Evolutionary conservation across 2,329 filamentous ascomycete genomes (phyloP), one percentile per base, ranked within the genome.

Genomic region (Neopestalotiopsis clavispora): DNA sequence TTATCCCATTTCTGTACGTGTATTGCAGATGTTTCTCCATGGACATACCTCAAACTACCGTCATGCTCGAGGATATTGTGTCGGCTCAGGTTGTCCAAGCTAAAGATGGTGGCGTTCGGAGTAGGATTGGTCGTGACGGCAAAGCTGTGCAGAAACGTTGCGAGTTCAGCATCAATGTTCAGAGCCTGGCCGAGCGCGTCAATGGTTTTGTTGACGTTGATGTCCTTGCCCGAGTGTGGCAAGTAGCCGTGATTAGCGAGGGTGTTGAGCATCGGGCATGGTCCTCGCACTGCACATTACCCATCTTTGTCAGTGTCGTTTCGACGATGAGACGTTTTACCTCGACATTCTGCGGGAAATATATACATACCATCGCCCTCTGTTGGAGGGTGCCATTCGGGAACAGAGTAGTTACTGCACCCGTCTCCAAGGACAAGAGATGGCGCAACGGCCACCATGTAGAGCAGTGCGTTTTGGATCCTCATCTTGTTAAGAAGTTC

Each of bases 181-280:
- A 67, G 23, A 34, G 38, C 52, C 20, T 52, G 12, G 64, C 32
- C 42, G 4, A 66, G 49, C 3, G 32, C 64, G 58, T 56, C n/a
- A 20, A 58, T 52, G 28, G 64, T 66, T 10, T 7, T 62, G 59
- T 62, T 62, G n/a, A 62, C 4, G 9, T 13, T 20, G n/a, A 66
- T 66, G 10, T 38, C 45, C 20, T 57, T 56, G 30, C 68, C 68
- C 52, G 65, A 40, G 63, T 65, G 69, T 3, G 69, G 69, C 4
- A 70, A 58, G 28, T 62, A 66, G 45, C 67, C 69, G 34, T 70
- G 69, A 63, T 70, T 70, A 2, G 66, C 66, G 34, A 70, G 45
- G 12, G 62, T 62, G 67, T 70, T 70, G 4, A 70, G 40, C 69
- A 70, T 70, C 34, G 69, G 69, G 30, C 69, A 70, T 10, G 69